These are phyloP conservation scores for Colletotrichum theobromicola DNA, from an alignment of 2,329 filamentous ascomycete genomes.

Conservation along the genomic window DNA sequence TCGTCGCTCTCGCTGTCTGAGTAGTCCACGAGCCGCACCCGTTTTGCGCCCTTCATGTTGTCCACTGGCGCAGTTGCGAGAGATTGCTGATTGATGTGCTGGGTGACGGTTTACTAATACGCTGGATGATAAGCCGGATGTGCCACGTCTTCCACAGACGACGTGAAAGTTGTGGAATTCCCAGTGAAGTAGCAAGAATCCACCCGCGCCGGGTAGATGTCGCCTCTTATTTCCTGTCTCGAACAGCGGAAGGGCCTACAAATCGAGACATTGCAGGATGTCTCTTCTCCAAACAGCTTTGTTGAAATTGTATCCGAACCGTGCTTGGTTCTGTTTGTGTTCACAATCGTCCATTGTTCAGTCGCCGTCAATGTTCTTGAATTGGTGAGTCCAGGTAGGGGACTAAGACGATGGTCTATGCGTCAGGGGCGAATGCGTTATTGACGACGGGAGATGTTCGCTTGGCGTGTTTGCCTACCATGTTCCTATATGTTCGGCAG, in stretches of 20 bases:
- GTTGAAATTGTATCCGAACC: background rate
- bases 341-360: background rate
- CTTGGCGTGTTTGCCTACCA: background rate
- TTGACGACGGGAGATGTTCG: background rate
- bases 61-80: background rate
- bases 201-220: background rate
- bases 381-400: background rate
- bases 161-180: background rate
- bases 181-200: background rate
- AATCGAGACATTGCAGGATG: background rate
- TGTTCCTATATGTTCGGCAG: background rate
- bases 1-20: background rate
- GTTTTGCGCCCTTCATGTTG: fast-evolving
- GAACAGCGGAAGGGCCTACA: background rate
- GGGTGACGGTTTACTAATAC: fast-evolving
- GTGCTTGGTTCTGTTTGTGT: background rate
- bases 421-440: background rate
- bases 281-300: background rate
- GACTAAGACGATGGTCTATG: background rate
- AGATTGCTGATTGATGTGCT: background rate
- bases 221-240: background rate
- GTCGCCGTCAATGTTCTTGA: background rate
- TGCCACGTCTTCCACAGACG: background rate
- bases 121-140: background rate
- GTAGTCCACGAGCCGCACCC: background rate